Percentiles rank a stretch among this genome's conserved stretches.
These are phyloP conservation scores for Silene latifolia DNA, from an alignment of 148 eudicot species.

Conservation along the genomic window DNA sequence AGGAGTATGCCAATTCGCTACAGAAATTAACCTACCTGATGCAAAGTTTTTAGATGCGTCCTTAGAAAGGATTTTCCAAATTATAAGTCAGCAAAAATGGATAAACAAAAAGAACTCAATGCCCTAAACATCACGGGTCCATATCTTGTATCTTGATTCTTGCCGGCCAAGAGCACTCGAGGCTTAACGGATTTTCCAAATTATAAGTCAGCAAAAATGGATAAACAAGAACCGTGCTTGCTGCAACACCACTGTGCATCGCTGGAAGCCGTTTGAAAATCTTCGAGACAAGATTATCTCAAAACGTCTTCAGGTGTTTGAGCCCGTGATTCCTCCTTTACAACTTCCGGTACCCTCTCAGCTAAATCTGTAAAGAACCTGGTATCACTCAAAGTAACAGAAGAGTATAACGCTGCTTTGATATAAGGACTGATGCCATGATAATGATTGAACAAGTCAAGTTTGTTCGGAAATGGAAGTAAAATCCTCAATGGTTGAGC, in stretches of 20 bases:
- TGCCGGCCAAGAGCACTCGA: no score
- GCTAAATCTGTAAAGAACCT: background rate
- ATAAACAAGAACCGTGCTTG: slow-evolving; percentile 28
- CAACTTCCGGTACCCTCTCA: slow-evolving; percentile 2
- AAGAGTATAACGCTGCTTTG: slow-evolving; percentile 2
- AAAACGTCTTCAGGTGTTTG: slow-evolving; percentile 41
- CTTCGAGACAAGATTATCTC: slow-evolving; percentile 36
- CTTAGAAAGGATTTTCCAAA: slow-evolving; percentile 68
- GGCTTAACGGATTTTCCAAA: slow-evolving; percentile 47
- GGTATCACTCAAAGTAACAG: background rate
- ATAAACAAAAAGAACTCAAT: slow-evolving; percentile 28
- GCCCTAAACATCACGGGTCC: no score
- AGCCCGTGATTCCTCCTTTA: slow-evolving; percentile 6
- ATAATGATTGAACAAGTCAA: background rate
- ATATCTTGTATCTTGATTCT: no score
- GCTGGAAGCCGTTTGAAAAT: slow-evolving; percentile 47
- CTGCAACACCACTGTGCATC: slow-evolving; percentile 37
- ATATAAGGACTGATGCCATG: background rate
- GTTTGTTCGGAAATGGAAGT: background rate
- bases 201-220: slow-evolving; percentile 52
- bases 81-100: slow-evolving; percentile 52
- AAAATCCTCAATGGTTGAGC: background rate
- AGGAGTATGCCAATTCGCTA: background rate
- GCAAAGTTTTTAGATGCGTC: no score
- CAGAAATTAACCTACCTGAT: slow-evolving; percentile 7